Base-by-base conservation (phyloP, 108 stramenopile species). In the Skeletonema marinoi region DNA sequence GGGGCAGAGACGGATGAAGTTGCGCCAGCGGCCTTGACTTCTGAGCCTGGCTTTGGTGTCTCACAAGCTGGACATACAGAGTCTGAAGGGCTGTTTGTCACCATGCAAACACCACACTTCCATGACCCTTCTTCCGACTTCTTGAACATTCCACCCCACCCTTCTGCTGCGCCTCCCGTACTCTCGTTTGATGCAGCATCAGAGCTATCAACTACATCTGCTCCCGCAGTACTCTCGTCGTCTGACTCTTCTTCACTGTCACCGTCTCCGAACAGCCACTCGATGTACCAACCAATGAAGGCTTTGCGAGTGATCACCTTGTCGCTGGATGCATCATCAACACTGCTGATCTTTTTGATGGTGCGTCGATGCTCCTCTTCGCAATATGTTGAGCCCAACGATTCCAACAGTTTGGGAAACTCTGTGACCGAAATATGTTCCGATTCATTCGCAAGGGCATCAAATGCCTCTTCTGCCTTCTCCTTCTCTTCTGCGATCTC, bases 201-300 rank as follows among this genome's bases (percentile, higher is more conserved):
- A 17, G 51, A 30, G 5, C 65, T 39, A n/a, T 74, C 70, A 2
- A 66, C 65, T 8, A 9, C 2, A 51, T 76, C 84, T n/a, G 32
- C 41, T 36, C 13, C 69, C 7, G 14, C 59, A 21, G 25, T 68
- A 17, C 38, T 54, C 10, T 75, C 70, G 39, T 70, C 73, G 0
- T 72, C 78, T 13, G 70, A 86, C 35, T 70, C 77, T 31, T 83
- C 84, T 35, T 76, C 79, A 39, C 85, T 91, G 46, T 93, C 86
- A 36, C 88, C 96, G 46, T 84, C 91, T 17, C 90, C 91, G 79
- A 95, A 94, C 71, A 97, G 67, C 94, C 94, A 97, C 16, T 90
- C 88, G 19, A 89, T 74, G 71, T 97, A 97, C 95, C 95, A 97
- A 19, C 58, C 63, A 14, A 93, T 33, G 71, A 97, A 97, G 9